Percentiles rank a stretch among this genome's conserved stretches.
Evolutionary conservation across 495 filamentous ascomycete genomes (phyloP).

Genomic region (Penicillium fimorum): DNA sequence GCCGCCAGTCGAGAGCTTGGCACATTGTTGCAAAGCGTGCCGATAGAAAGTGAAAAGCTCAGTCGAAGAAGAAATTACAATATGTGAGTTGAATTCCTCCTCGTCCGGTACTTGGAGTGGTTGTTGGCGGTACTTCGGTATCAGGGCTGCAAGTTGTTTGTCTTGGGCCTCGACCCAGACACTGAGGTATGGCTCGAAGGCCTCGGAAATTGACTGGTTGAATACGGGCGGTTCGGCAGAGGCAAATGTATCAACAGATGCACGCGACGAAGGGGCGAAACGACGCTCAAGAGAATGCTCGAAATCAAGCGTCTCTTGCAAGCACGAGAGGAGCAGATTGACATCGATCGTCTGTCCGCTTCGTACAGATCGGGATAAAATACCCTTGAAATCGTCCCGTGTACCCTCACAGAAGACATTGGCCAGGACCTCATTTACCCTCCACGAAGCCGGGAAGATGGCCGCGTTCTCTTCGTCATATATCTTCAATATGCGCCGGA

Average conservation of each 20-base stretch:
- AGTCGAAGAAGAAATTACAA: constrained; percentile 90
- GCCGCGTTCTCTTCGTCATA: constrained; percentile 91
- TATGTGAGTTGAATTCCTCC: constrained; percentile 87
- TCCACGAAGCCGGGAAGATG: constrained; percentile 88
- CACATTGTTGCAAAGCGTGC: constrained; percentile 85
- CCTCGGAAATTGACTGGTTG: constrained; percentile 90
- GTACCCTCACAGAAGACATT: constrained; percentile 94
- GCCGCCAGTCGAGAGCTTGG: constrained; percentile 87
- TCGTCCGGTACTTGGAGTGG: constrained; percentile 79
- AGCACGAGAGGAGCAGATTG: constrained; percentile 82
- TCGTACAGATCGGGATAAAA: constrained; percentile 82
- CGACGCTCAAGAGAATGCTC: constrained; percentile 86
- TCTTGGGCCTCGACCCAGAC: constrained; percentile 97
- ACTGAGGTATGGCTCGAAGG: constrained; percentile 95
- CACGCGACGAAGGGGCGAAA: constrained; percentile 73
- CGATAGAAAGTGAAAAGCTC: constrained; percentile 98
- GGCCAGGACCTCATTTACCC: constrained; percentile 85
- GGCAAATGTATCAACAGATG: constrained; percentile 89
- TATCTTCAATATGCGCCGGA: constrained; percentile 90
- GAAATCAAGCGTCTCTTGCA: constrained; percentile 97
- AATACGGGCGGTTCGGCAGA: constrained; percentile 79
- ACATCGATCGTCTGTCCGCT: constrained; percentile 88
- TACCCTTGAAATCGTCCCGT: constrained; percentile 90
- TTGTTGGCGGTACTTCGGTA: constrained; percentile 86
- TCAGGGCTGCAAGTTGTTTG: constrained; percentile 77